Percentiles rank a stretch among this genome's conserved stretches.
phyloP scores from a whole-genome alignment of 23 red algal species.

The Gracilaria domingensis region DNA sequence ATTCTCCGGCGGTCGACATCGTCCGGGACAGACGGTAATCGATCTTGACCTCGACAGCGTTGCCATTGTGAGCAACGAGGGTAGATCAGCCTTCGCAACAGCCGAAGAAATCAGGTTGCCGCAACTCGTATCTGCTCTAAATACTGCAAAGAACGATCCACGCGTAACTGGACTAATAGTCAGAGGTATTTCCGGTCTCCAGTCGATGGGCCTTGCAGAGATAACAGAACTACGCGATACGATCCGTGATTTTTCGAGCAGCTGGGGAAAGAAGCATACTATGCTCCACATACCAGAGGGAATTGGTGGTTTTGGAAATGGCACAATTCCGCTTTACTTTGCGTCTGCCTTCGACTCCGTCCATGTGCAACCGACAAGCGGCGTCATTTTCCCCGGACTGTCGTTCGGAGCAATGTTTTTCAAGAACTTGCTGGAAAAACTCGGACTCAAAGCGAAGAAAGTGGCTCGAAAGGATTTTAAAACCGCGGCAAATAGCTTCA shows the following conservation, averaged over 20 bases:
- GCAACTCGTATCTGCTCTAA: slow-evolving; percentile 62
- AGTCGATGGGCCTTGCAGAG: slow-evolving; percentile 62
- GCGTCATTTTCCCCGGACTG: slow-evolving; percentile 57
- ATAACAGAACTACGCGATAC: slow-evolving; percentile 62
- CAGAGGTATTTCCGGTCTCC: slow-evolving; percentile 56
- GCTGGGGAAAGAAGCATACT: slow-evolving; percentile 61
- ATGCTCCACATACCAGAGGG: slow-evolving; percentile 79
- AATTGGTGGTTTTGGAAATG: slow-evolving; percentile 57
- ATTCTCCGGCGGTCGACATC: slow-evolving; percentile 42
- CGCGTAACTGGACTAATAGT: slow-evolving; percentile 78
- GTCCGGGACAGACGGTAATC: slow-evolving; percentile 63
- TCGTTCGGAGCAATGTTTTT: slow-evolving; percentile 74
- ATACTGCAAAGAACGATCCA: slow-evolving; percentile 65
- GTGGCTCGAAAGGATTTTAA: slow-evolving; percentile 84
- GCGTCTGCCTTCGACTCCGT: slow-evolving; percentile 71
- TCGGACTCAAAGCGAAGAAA: slow-evolving; percentile 71
- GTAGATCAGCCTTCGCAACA: slow-evolving; percentile 28
- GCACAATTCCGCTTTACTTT: slow-evolving; percentile 75
- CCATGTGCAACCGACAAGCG: slow-evolving; percentile 72
- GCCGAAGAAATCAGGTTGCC: slow-evolving; percentile 62
- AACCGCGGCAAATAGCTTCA: slow-evolving; percentile 79
- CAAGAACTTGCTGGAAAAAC: slow-evolving; percentile 65
- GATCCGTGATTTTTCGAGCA: slow-evolving; percentile 59
- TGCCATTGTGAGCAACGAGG: slow-evolving; percentile 54
- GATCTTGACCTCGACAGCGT: slow-evolving; percentile 71